A percentile compares a stretch with the other conserved stretches of the same genome.
These are phyloP conservation scores for Haplographium delicatum DNA, from an alignment of 495 filamentous ascomycete species.

Conservation along the genomic window DNA sequence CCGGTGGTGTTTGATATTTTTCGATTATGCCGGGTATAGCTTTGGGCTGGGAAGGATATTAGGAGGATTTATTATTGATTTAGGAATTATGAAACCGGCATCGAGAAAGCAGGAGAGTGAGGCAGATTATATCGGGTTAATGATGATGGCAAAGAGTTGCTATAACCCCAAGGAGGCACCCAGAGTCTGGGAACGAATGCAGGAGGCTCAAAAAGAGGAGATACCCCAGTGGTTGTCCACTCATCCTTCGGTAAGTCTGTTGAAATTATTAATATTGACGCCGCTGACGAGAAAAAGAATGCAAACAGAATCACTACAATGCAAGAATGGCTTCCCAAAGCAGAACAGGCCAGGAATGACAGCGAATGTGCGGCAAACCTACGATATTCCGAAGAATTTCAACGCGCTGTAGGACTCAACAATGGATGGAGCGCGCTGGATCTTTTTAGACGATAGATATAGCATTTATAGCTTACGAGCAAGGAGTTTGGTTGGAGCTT, in stretches of 20 bases:
- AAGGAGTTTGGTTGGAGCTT: too few relatives aligned
- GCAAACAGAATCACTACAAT: slow-evolving; percentile 67
- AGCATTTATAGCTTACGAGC: too few relatives aligned
- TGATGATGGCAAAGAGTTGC: slow-evolving; percentile 53
- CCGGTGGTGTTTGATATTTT: slow-evolving; percentile 47
- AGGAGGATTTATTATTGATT: slow-evolving; percentile 47
- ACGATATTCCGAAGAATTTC: slow-evolving; percentile 13
- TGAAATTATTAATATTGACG: neutral
- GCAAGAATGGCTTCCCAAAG: slow-evolving; percentile 58
- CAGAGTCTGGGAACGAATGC: slow-evolving; percentile 73
- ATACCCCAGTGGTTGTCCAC: slow-evolving; percentile 80
- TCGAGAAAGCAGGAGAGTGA: slow-evolving; percentile 59
- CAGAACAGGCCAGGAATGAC: slow-evolving; percentile 43
- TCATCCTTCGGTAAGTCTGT: slow-evolving; percentile 65
- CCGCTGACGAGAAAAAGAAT: slow-evolving; percentile 40
- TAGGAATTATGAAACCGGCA: slow-evolving; percentile 64
- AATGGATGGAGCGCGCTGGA: too few relatives aligned
- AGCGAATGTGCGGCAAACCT: slow-evolving; percentile 44
- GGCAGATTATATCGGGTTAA: slow-evolving; percentile 86
- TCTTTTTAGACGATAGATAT: too few relatives aligned
- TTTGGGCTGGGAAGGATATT: slow-evolving; percentile 55
- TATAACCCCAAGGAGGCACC: slow-evolving; percentile 74
- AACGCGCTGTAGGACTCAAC: neutral
- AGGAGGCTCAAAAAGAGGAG: slow-evolving; percentile 46
- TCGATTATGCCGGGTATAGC: slow-evolving; percentile 62